phyloP scores from a whole-genome alignment of 2,329 filamentous ascomycete species.

The Claviceps africana region DNA sequence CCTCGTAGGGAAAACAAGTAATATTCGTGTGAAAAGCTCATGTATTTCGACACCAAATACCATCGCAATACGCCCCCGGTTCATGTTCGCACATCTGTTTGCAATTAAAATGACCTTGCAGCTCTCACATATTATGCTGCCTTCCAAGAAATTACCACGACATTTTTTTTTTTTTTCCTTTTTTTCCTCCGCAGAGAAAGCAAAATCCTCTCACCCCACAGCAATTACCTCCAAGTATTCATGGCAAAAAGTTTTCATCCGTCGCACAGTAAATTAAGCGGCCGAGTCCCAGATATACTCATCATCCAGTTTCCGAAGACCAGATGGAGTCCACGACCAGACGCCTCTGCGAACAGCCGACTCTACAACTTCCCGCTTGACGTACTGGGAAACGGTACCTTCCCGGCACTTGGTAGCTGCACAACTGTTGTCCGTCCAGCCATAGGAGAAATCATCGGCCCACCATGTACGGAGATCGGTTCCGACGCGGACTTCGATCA shows the following conservation, averaged over 20 bases:
- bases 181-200: conserved; percentile 14
- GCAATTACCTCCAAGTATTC: conserved; percentile 14
- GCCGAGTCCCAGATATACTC: conserved; percentile 18
- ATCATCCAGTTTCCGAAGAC: conserved; percentile 20
- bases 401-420: conserved; percentile 23
- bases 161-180: conserved; percentile 5
- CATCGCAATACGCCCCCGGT: conserved; percentile 11
- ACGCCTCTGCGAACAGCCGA: conserved; percentile 18
- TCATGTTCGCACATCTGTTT: conserved; percentile 11
- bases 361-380: conserved; percentile 20
- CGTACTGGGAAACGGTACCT: conserved; percentile 11
- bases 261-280: conserved; percentile 12
- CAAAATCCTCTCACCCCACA: conserved; percentile 16
- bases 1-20: neutral
- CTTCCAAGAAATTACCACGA: conserved; percentile 21
- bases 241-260: conserved; percentile 7
- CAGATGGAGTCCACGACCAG: conserved; percentile 20
- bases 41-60: conserved; percentile 3
- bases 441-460: conserved; percentile 26
- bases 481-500: conserved; percentile 24
- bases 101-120: conserved; percentile 18
- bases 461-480: conserved; percentile 26
- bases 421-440: conserved; percentile 28
- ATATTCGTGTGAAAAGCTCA: conserved; percentile 1
- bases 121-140: conserved; percentile 17